Base-by-base conservation (phyloP, 1,284 basidiomycete species). In the Takashimella koratensis region DNA sequence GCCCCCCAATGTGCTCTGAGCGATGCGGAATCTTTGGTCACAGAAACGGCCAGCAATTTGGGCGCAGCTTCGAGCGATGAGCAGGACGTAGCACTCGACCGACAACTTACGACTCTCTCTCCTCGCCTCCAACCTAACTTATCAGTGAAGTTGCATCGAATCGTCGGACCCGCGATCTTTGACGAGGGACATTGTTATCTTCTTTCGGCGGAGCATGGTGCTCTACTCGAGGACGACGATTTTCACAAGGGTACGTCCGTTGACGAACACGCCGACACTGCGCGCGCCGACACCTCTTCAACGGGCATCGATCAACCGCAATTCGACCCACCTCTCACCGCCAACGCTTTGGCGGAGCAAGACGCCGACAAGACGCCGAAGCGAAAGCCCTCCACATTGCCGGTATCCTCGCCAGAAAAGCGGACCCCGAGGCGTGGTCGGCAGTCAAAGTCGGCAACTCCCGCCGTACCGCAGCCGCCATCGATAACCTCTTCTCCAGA, bases 101-200 rank as follows among this genome's bases (percentile, higher is more conserved):
- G 54, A n/a, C 53, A 52, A 20, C 56, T 64, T 27, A 51, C 51
- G 5, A 52, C 60, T 20, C 57, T 60, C 8, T 19, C 54, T 24
- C 52, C 58, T 12, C 47, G 56, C 4, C 47, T 71, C 3, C 60
- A 62, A 12, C 63, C 66, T n/a, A 53, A 23, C 1, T 47, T 73
- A 11, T 51, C 51, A 3, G 52, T 58, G 2, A 66, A 69, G 52
- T 53, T 70, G 0, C 57, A 65, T 27, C 63, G 68, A 16, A 58
- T 74, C 1, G 64, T 68, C 3, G 71, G 71, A 3, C 43, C 54
- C 1, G 49, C 49, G 16, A 55, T 72, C 6, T 60, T 69, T 39
- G 60, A 71, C 23, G 66, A 67, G 21, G 67, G 65, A 3, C 62
- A 66, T 40, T 66, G 65, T 27, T 67, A 60, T 51, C 46, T 73